A percentile compares a stretch with the other conserved stretches of the same genome.
phyloP scores from a whole-genome alignment of 306 rosid genomes.

The Adenanthera pavonina region DNA sequence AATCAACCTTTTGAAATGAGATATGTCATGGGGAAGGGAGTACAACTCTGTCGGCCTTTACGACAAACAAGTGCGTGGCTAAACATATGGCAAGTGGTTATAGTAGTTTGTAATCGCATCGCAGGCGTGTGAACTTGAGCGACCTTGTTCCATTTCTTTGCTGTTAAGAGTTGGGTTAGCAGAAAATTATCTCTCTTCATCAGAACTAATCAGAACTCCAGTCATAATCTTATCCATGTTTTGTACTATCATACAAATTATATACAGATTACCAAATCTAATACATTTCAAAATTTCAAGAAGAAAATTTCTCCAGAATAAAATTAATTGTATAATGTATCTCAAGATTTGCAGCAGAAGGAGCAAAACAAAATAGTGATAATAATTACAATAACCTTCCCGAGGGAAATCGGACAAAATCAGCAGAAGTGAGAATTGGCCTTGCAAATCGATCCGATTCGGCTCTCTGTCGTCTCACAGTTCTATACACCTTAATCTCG shows the following conservation, averaged over 20 bases:
- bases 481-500: constrained; percentile 29
- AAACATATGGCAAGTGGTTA: too few species aligned
- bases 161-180: neutral
- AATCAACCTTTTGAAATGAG: too few species aligned
- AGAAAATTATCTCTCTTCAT: neutral
- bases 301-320: neutral
- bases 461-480: neutral
- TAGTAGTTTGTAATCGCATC: neutral
- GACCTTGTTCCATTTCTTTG: too few species aligned
- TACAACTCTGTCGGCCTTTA: neutral
- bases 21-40: too few species aligned
- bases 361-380: neutral
- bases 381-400: constrained; percentile 40
- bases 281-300: neutral
- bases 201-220: neutral
- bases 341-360: neutral
- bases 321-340: neutral
- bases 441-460: constrained; percentile 63
- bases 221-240: neutral
- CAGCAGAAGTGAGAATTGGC: constrained; percentile 34
- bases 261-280: neutral
- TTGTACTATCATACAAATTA: neutral
- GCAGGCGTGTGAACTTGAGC: neutral
- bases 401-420: constrained; percentile 56
- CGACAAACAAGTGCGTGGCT: neutral